Evolutionary conservation across 2,329 filamentous ascomycete genomes (phyloP).

Genomic region (Knufia fluminis): DNA sequence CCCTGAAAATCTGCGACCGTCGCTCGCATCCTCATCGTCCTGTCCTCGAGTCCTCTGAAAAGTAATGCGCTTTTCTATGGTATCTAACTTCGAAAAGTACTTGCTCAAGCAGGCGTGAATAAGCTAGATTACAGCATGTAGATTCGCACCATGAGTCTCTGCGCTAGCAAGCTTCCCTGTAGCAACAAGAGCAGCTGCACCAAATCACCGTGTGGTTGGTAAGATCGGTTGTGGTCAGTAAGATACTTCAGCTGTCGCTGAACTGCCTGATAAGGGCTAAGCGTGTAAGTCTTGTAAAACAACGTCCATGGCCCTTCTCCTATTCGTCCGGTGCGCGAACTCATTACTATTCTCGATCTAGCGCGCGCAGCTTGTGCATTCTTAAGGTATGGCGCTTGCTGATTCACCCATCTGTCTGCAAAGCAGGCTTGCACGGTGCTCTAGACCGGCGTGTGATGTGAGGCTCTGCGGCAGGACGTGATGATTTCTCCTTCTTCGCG

Average conservation of each 20-base stretch:
- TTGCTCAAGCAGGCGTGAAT: too few relatives aligned
- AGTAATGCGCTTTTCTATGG: too few relatives aligned
- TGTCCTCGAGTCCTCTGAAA: background rate
- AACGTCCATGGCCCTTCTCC: background rate
- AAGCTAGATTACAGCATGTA: too few relatives aligned
- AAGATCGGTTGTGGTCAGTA: background rate
- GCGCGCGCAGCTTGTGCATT: background rate
- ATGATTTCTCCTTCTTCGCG: too few relatives aligned
- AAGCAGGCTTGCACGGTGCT: background rate
- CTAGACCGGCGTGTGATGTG: conserved; percentile 19
- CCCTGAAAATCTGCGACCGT: background rate
- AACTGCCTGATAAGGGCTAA: too few relatives aligned
- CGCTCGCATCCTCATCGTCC: too few relatives aligned
- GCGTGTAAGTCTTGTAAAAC: too few relatives aligned
- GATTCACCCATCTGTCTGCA: too few relatives aligned
- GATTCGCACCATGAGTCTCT: background rate
- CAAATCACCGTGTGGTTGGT: background rate
- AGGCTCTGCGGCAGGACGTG: too few relatives aligned
- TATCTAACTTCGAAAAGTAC: background rate
- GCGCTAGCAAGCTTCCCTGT: background rate
- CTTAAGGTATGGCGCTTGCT: background rate
- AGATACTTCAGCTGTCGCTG: background rate
- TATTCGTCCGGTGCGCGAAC: background rate
- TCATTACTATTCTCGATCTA: background rate
- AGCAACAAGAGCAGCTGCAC: background rate